Percentiles rank a stretch among this genome's conserved stretches.
Evolutionary conservation across 2,329 filamentous ascomycete genomes (phyloP).

Genomic region (Gremmenia infestans): DNA sequence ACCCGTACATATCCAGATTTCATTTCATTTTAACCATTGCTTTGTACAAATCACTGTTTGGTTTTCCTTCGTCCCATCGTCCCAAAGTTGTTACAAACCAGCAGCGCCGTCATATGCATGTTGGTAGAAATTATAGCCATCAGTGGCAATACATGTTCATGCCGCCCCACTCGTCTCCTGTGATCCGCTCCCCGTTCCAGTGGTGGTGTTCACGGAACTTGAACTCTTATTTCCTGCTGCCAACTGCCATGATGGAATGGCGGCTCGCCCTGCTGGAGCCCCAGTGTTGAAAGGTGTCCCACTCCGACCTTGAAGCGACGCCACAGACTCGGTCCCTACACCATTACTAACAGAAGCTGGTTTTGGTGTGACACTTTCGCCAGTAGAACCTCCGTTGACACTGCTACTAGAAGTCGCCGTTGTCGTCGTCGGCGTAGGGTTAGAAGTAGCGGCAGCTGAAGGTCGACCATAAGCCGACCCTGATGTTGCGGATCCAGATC

Average conservation of each 20-base stretch:
- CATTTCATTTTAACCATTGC: neutral
- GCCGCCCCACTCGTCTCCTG: slow-evolving; percentile 19
- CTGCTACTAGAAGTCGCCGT: slow-evolving; percentile 6
- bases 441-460: slow-evolving; percentile 9
- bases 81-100: neutral
- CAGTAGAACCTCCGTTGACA: slow-evolving; percentile 15
- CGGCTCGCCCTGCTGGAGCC: slow-evolving; percentile 51
- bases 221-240: slow-evolving; percentile 54
- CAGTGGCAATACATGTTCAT: slow-evolving; percentile 1
- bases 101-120: slow-evolving; percentile 13
- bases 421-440: slow-evolving; percentile 6
- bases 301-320: slow-evolving; percentile 33
- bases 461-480: slow-evolving; percentile 25
- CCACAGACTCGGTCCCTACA: slow-evolving; percentile 27
- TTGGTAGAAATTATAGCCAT: neutral
- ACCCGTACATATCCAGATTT: neutral
- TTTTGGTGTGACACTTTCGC: slow-evolving; percentile 22
- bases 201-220: slow-evolving; percentile 13
- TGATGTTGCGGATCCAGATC: slow-evolving; percentile 18
- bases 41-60: neutral
- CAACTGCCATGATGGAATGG: slow-evolving; percentile 78
- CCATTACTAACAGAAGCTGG: slow-evolving; percentile 32
- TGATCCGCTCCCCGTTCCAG: slow-evolving; percentile 15
- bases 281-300: slow-evolving; percentile 47
- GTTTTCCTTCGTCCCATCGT: neutral